Conservation (phyloP, 2,329 filamentous ascomycete genomes). For the Lithohypha guttulata region DNA sequence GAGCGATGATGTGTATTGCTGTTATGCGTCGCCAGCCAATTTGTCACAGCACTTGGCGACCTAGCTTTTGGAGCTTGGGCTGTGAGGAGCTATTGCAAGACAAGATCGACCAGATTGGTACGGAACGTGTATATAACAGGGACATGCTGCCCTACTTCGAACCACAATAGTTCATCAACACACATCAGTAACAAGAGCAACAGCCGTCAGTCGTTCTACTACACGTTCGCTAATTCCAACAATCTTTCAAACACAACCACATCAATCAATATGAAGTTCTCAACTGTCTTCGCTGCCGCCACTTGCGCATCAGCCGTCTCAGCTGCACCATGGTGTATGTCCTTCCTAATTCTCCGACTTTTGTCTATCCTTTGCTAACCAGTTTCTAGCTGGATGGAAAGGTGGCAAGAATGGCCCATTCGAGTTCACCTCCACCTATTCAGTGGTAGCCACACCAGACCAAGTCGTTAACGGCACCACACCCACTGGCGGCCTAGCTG, state of each 20-base stretch:
- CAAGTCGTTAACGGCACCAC: constrained; percentile 39
- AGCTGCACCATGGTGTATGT: constrained; percentile 7
- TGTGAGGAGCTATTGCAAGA: no score
- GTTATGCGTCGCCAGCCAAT: no score
- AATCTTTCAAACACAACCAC: not conserved
- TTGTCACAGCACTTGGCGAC: no score
- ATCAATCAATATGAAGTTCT: constrained; percentile 9
- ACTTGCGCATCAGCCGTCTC: constrained; percentile 2
- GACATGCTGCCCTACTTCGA: no score
- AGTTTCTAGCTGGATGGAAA: no score
- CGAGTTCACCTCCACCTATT: constrained; percentile 40
- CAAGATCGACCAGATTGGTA: no score
- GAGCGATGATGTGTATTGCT: no score
- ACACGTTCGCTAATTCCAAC: not conserved
- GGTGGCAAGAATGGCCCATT: constrained; percentile 8
- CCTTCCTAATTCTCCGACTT: no score
- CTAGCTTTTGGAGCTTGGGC: no score
- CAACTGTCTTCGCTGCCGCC: constrained; percentile 3
- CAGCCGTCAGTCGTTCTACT: not conserved
- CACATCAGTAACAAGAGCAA: not conserved
- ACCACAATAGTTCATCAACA: no score
- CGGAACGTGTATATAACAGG: no score
- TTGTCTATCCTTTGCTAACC: no score
- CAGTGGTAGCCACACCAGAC: constrained; percentile 38
- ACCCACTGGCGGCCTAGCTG: constrained; percentile 11